phyloP scores from a whole-genome alignment of 805 yeast genomes.

The Saccharomycopsis capsularis region DNA sequence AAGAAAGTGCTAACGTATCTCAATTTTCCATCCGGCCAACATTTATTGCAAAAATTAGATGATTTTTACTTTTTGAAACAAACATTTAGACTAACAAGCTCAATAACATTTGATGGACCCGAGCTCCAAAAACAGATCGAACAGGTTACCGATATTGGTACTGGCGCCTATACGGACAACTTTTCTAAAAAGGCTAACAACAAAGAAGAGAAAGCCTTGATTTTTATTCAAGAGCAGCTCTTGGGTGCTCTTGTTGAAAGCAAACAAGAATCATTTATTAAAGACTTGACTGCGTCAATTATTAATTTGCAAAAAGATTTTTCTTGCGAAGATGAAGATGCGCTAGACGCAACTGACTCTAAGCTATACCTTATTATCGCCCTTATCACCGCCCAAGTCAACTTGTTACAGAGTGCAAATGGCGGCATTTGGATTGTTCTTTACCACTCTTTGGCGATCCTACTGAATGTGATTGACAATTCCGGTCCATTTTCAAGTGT shows the following conservation, averaged over 20 bases:
- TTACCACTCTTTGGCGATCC: background rate
- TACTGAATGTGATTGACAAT: constrained; percentile 1
- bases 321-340: background rate
- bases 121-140: constrained; percentile 4
- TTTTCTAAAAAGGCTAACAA: background rate
- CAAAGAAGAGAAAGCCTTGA: constrained; percentile 3
- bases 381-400: constrained; percentile 4
- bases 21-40: constrained; percentile 7
- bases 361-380: constrained; percentile 2
- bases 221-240: constrained; percentile 11
- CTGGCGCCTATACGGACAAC: background rate
- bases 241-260: constrained; percentile 1
- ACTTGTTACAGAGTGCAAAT: background rate
- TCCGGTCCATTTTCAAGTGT: constrained; percentile 1
- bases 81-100: constrained; percentile 1
- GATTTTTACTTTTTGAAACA: constrained; percentile 9
- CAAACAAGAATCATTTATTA: constrained; percentile 6
- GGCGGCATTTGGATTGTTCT: constrained; percentile 9
- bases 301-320: constrained; percentile 7
- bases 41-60: constrained; percentile 5
- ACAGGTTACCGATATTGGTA: background rate
- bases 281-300: constrained; percentile 4
- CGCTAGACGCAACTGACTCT: constrained; percentile 1
- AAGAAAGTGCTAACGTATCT: constrained; percentile 5
- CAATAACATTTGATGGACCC: constrained; percentile 16